Evolutionary conservation across 352 stramenopile species (phyloP).

Genomic region (Pythium aquatile): DNA sequence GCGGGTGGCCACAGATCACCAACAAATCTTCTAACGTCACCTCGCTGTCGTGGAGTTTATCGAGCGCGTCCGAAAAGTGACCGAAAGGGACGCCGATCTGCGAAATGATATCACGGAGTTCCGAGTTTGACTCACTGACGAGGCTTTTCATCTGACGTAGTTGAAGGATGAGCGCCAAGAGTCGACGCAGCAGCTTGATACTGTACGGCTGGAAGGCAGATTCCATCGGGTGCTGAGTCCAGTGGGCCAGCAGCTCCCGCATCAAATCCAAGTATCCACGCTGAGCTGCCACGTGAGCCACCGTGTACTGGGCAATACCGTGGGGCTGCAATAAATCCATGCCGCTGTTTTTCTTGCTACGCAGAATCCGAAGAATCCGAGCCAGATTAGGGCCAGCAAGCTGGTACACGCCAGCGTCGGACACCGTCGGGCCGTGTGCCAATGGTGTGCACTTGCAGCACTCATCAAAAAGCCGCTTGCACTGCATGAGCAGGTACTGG

Average conservation of each 20-base stretch:
- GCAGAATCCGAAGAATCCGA: constrained; percentile 56
- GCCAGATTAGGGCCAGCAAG: constrained; percentile 66
- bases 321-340: constrained; percentile 69
- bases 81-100: constrained; percentile 55
- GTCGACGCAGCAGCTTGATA: constrained; percentile 42
- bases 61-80: constrained; percentile 64
- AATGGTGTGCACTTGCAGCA: constrained; percentile 68
- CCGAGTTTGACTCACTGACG: constrained; percentile 57
- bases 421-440: constrained; percentile 46
- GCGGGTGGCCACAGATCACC: constrained; percentile 66
- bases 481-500: constrained; percentile 52
- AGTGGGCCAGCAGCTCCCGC: constrained; percentile 56
- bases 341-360: constrained; percentile 49
- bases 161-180: constrained; percentile 51
- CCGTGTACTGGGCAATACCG: constrained; percentile 62
- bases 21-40: constrained; percentile 64
- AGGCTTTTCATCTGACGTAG: constrained; percentile 49
- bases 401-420: constrained; percentile 58
- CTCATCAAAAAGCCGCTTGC: constrained; percentile 74
- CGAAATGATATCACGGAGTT: constrained; percentile 50
- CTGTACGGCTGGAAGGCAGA: constrained; percentile 69
- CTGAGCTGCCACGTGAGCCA: constrained; percentile 57
- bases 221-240: constrained; percentile 57
- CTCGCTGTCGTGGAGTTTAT: constrained; percentile 54
- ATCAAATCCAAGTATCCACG: constrained; percentile 69